A percentile compares a stretch with the other conserved stretches of the same genome.
These are phyloP conservation scores for Elsinoe batatas DNA, from an alignment of 2,329 filamentous ascomycete species.

Conservation along the genomic window DNA sequence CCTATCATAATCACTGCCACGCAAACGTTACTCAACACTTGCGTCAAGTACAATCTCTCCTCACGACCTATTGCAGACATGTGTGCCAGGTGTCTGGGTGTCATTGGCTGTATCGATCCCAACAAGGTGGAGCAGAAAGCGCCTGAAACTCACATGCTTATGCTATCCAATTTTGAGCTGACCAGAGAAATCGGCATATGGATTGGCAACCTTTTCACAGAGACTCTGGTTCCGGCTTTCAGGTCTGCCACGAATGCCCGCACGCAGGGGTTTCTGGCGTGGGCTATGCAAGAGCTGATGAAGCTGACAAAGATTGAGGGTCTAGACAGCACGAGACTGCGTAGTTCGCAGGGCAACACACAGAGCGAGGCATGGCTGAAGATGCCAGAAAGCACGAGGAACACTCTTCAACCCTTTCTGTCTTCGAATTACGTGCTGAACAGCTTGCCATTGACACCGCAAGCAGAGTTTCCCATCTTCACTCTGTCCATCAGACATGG, in stretches of 20 bases:
- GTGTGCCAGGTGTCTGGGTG: conserved; percentile 72
- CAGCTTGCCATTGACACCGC: conserved; percentile 22
- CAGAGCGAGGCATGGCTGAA: conserved; percentile 66
- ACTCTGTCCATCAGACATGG: conserved; percentile 57
- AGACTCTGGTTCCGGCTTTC: conserved; percentile 85
- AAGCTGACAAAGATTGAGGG: conserved; percentile 63
- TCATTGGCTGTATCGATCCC: conserved; percentile 84
- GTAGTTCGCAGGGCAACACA: conserved; percentile 46
- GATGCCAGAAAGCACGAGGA: conserved; percentile 67
- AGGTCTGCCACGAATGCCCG: conserved; percentile 79
- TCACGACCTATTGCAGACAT: conserved; percentile 59
- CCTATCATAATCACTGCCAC: conserved; percentile 60
- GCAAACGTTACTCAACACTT: conserved; percentile 74
- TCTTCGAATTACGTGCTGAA: conserved; percentile 71
- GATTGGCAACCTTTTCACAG: conserved; percentile 71
- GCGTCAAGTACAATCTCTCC: conserved; percentile 64
- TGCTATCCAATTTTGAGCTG: conserved; percentile 76
- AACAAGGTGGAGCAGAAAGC: conserved; percentile 75
- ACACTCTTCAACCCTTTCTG: conserved; percentile 79
- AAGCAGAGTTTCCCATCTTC: conserved; percentile 64
- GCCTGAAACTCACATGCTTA: conserved; percentile 71
- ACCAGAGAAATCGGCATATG: conserved; percentile 76
- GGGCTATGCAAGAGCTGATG: conserved; percentile 85
- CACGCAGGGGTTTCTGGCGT: conserved; percentile 84
- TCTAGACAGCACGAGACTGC: conserved; percentile 42